Percentiles rank a stretch among this genome's conserved stretches.
Evolutionary conservation across 108 stramenopile species (phyloP).

Genomic region (Pseudonitzschia delicatissima): DNA sequence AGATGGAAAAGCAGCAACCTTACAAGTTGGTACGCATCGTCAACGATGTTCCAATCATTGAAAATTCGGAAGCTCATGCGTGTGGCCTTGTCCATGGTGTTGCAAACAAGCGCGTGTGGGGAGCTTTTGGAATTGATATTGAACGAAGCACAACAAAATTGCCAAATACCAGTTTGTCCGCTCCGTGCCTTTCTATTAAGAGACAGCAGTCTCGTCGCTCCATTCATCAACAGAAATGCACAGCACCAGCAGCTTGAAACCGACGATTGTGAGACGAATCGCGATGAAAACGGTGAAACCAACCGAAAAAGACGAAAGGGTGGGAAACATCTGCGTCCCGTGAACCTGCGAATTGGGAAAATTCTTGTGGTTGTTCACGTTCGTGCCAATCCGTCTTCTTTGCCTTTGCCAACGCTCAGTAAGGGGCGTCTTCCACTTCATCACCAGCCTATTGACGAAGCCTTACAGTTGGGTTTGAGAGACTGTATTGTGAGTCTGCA

Average conservation of each 20-base stretch:
- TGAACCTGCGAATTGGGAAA: conserved; percentile 64
- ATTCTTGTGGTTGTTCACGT: conserved; percentile 70
- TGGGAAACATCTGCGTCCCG: conserved; percentile 39
- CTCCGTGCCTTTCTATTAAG: conserved; percentile 49
- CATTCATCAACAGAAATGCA: conserved; percentile 52
- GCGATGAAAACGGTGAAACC: conserved; percentile 15
- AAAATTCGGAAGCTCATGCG: conserved; percentile 68
- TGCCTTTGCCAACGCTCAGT: conserved; percentile 82
- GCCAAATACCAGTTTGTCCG: too few relatives aligned
- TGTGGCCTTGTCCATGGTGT: conserved; percentile 76
- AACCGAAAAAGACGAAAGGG: conserved; percentile 35
- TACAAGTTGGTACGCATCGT: conserved; percentile 80
- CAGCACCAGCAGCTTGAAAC: conserved; percentile 34
- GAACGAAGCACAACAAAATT: conserved; percentile 14
- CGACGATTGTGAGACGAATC: conserved; percentile 3
- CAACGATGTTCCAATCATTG: conserved; percentile 78
- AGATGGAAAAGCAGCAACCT: conserved; percentile 29
- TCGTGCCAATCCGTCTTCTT: conserved; percentile 57
- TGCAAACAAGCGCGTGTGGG: conserved; percentile 58
- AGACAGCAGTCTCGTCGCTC: conserved; percentile 75
- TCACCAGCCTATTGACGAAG: conserved; percentile 57
- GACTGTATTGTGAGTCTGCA: conserved; percentile 72
- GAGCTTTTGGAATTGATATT: conserved; percentile 69
- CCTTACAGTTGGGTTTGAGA: conserved; percentile 58
- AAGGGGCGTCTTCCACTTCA: conserved; percentile 82